Evolutionary conservation across 1,284 basidiomycete species (phyloP), one percentile per base, ranked within the genome.

Genomic region (Ganoderma meredithae): DNA sequence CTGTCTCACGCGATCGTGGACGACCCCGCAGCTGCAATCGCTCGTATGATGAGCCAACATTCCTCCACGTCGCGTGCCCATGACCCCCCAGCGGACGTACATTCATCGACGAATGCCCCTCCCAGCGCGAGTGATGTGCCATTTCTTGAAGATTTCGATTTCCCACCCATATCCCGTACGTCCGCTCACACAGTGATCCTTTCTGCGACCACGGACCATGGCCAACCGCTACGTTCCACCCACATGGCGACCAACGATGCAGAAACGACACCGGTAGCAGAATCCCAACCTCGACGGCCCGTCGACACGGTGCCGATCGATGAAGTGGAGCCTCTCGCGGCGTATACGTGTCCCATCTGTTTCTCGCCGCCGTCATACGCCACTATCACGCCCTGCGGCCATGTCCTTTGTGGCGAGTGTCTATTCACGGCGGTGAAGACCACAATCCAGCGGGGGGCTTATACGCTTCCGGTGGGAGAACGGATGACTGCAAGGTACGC

Each of bases 281-380:
- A 60, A 33, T 59, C 60, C 49, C 65, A 43, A 25, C 25, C 69
- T 4, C 25, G 22, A 25, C 52, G 53, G 17, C 44, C 47, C 15
- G 39, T 60, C 33, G 60, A 65, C 33, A 49, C 39, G 8, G 65
- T 63, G 25, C 52, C 74, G 77, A 33, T 68, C 9, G 53, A 60
- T 5, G 68, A 69, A 10, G 67, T 72, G 2, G 87, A 91, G 62
- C 86, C 84, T 0, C 83, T 94, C 19, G 83, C 89, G 0, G 79
- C 84, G 2, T 93, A 92, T 74, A 85, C 84, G 0, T 94, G 93
- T 74, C 92, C 92, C 6, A 90, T 94, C 69, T 94, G 93, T 76
- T 92, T 93, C 81, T 88, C 83, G 44, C 84, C 90, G 1, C 92
- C 92, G 1, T 87, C 86, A 0, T 88, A 91, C 69, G 90, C 93